phyloP scores from a whole-genome alignment of 2,329 filamentous ascomycete species.

The Metarhizium humberi region DNA sequence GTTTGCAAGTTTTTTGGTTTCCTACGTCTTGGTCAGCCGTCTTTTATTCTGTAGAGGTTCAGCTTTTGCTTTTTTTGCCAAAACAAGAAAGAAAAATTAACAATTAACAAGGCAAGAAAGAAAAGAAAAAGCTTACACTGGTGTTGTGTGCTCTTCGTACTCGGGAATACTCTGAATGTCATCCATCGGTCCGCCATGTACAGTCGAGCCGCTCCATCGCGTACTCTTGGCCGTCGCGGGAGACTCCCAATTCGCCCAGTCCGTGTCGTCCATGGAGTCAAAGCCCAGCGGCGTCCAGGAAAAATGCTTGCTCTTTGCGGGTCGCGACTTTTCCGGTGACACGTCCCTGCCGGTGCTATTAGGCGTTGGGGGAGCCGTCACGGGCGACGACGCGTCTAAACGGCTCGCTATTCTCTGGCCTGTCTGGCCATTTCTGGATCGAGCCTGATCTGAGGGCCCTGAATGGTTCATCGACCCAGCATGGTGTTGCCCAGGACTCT shows the following conservation, averaged over 20 bases:
- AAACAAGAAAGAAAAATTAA: no score
- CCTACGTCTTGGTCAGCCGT: slow-evolving; percentile 11
- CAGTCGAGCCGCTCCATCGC: slow-evolving; percentile 55
- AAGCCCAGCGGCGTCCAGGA: slow-evolving; percentile 51
- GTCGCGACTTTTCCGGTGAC: slow-evolving; percentile 25
- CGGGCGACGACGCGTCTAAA: slow-evolving; percentile 28
- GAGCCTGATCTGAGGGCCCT: slow-evolving; percentile 30
- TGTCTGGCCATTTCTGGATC: slow-evolving; percentile 33
- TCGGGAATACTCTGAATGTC: slow-evolving; percentile 39
- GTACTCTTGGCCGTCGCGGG: slow-evolving; percentile 45
- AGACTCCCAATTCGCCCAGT: slow-evolving; percentile 58
- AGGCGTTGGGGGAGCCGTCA: slow-evolving; percentile 20
- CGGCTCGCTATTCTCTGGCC: slow-evolving; percentile 32
- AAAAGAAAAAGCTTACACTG: slow-evolving; percentile 33
- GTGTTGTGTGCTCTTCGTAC: slow-evolving; percentile 35
- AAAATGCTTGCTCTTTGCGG: slow-evolving; percentile 41
- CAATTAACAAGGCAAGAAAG: no score
- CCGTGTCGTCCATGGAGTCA: slow-evolving; percentile 49
- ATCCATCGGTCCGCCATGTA: slow-evolving; percentile 29
- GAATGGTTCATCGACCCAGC: slow-evolving; percentile 7
- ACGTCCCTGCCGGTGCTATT: slow-evolving; percentile 19
- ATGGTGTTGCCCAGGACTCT: slow-evolving; percentile 2
- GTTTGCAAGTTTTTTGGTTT: slow-evolving; percentile 24
- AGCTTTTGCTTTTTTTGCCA: background rate
- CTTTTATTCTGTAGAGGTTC: background rate